Evolutionary conservation across 805 yeast genomes (phyloP).

Genomic region (Millerago galiae): DNA sequence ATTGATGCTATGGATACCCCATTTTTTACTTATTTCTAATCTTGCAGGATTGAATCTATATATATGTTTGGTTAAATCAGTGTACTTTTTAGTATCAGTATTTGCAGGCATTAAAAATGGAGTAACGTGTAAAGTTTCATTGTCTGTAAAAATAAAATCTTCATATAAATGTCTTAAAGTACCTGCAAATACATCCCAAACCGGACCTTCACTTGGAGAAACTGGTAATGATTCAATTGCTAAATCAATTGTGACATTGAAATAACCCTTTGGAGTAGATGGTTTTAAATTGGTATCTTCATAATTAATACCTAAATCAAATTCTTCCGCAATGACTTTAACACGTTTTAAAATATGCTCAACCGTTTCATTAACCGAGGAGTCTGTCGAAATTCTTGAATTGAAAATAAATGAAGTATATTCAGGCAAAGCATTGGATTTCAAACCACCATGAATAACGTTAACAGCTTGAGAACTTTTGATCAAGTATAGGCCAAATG

Average conservation of each 20-base stretch:
- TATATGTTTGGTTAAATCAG: constrained; percentile 54
- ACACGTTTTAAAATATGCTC: constrained; percentile 16
- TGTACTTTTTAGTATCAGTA: constrained; percentile 64
- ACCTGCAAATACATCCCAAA: constrained; percentile 18
- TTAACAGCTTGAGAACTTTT: constrained; percentile 22
- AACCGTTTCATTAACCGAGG: constrained; percentile 34
- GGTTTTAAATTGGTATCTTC: constrained; percentile 12
- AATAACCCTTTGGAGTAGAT: constrained; percentile 24
- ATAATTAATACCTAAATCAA: constrained; percentile 17
- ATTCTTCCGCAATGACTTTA: constrained; percentile 15
- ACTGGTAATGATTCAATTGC: constrained; percentile 12
- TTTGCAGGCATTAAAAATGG: constrained; percentile 50
- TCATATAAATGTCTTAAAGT: constrained; percentile 47
- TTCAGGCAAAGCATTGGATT: constrained; percentile 75
- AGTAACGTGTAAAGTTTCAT: constrained; percentile 43
- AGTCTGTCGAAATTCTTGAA: constrained; percentile 58
- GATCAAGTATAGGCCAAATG: constrained; percentile 11
- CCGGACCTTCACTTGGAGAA: constrained; percentile 12
- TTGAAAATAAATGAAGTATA: constrained; percentile 40
- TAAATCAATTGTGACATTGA: constrained; percentile 17
- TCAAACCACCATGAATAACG: constrained; percentile 59
- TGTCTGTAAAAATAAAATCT: constrained; percentile 40
- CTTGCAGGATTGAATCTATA: constrained; percentile 40
- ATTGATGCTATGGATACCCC: constrained; percentile 47
- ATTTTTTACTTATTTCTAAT: constrained; percentile 1